These are phyloP conservation scores for Striga asiatica DNA, from an alignment of 257 asterid species.

Conservation along the genomic window DNA sequence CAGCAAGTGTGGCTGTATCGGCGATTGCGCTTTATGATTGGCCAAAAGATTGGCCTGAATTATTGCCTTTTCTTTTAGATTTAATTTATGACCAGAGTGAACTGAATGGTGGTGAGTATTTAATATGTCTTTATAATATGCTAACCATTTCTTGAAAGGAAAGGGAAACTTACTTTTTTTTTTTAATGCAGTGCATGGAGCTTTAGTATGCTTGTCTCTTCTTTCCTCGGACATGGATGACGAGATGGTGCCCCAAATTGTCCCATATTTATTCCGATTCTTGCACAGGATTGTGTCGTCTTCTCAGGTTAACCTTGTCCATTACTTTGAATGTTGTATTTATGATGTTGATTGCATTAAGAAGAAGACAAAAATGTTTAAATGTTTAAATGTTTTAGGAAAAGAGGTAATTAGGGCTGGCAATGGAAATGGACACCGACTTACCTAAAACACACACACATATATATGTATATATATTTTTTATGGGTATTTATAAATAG, in stretches of 20 bases:
- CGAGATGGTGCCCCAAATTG: constrained; percentile 63
- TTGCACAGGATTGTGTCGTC: constrained; percentile 69
- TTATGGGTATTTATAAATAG: not conserved
- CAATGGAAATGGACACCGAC: not conserved
- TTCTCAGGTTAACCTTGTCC: constrained; percentile 58
- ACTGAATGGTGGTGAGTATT: constrained; percentile 59
- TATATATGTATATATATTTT: not conserved
- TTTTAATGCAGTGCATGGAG: constrained; percentile 70
- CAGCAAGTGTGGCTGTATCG: constrained; percentile 81
- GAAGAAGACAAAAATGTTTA: not conserved
- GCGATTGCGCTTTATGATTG: constrained; percentile 75
- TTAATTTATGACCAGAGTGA: constrained; percentile 53
- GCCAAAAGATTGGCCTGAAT: constrained; percentile 96
- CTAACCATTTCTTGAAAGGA: not conserved
- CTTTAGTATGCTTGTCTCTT: constrained; percentile 86
- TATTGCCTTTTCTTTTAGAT: constrained; percentile 56
- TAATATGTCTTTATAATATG: not conserved
- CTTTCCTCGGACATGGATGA: constrained; percentile 89
- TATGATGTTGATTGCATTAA: not conserved
- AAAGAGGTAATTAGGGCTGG: not conserved
- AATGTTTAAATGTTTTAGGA: not conserved
- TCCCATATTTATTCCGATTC: constrained; percentile 75
- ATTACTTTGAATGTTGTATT: constrained; percentile 6
- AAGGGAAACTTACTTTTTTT: constrained; percentile 2
- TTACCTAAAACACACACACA: not conserved